Evolutionary conservation across 768 basidiomycete genomes (phyloP), one percentile per base, ranked within the genome.

Genomic region (Crassisporium funariophilum): DNA sequence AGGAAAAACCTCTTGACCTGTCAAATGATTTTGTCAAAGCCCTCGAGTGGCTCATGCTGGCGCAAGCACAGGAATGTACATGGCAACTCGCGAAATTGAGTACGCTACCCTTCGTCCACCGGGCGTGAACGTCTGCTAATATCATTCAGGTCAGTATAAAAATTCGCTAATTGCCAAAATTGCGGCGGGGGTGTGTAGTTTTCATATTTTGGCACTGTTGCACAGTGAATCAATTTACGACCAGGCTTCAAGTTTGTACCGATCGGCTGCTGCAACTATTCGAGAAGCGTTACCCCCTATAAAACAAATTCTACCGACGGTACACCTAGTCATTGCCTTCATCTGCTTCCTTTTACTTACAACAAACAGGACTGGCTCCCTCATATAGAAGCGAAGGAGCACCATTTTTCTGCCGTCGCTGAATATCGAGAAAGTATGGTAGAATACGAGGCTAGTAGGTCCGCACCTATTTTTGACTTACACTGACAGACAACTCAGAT

Each of bases 41-140:
- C 20, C 60, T 97, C 34, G 82, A 90, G 59, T 79, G 68, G 53
- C 76, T 98, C 45, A 86, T 92, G 82, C 76, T 95, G 4, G 93
- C 93, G 0, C 92, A 98, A 65, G 95, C 94, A 1, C 95, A 98
- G 56, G 97, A 99, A 69, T 95, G 91, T 61, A 91, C 84, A 33
- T 98, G 95, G 95, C 94, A 95, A 62, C 80, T 87, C 54, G 94
- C 94, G 12, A 85, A 87, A 60, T 68, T 90, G 48, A 89, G 93
- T 91, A 56, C 56, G 75, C 50, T 22, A 38, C 35, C 15, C 35
- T 41, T n/a, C 25, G 46, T 39, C 44, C 20, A 53, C 24, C n/a
- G 15, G 19, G 44, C 34, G 12, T 15, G 35, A 41, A 47, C 44
- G 45, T 56, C 52, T 20, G 55, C 42, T 54, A 35, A 44, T 47